Conservation (phyloP, 371 early-diverging fungal species). For the Capillidium rhysosporum region DNA sequence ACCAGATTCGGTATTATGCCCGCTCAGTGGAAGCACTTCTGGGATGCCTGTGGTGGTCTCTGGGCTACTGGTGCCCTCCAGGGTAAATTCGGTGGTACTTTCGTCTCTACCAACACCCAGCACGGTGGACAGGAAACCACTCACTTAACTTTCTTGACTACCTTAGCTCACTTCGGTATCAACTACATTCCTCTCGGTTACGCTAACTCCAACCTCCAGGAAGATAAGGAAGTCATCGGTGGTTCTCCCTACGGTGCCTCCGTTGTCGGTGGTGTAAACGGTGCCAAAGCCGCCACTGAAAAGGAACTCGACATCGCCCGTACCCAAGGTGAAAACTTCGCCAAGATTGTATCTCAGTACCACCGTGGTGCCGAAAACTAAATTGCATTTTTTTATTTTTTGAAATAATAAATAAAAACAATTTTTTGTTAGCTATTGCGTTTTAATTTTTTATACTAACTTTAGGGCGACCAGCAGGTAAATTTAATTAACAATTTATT, state of each 20-base stretch:
- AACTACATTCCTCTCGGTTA: constrained; percentile 57
- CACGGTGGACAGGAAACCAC: constrained; percentile 71
- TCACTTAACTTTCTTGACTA: constrained; percentile 36
- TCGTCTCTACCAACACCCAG: constrained; percentile 48
- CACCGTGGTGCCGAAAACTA: background rate
- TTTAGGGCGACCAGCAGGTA: no score
- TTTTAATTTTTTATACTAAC: no score
- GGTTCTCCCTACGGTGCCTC: constrained; percentile 38
- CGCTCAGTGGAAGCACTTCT: constrained; percentile 50
- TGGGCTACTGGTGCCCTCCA: constrained; percentile 41
- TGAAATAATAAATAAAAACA: no score
- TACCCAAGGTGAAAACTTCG: constrained; percentile 42
- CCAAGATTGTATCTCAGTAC: constrained; percentile 16
- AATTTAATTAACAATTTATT: no score
- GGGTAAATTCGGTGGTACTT: constrained; percentile 53
- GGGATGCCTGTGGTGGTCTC: constrained; percentile 51
- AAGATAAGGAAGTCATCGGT: constrained; percentile 32
- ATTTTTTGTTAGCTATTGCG: no score
- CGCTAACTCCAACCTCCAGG: constrained; percentile 21
- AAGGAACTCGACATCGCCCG: constrained; percentile 43
- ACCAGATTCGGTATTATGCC: constrained; percentile 50
- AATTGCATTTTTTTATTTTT: background rate
- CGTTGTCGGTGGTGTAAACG: constrained; percentile 23
- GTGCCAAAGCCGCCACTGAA: constrained; percentile 33
- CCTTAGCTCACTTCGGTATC: constrained; percentile 62